Conservation (phyloP, 257 asterid species). For the Solanum neorickii region DNA sequence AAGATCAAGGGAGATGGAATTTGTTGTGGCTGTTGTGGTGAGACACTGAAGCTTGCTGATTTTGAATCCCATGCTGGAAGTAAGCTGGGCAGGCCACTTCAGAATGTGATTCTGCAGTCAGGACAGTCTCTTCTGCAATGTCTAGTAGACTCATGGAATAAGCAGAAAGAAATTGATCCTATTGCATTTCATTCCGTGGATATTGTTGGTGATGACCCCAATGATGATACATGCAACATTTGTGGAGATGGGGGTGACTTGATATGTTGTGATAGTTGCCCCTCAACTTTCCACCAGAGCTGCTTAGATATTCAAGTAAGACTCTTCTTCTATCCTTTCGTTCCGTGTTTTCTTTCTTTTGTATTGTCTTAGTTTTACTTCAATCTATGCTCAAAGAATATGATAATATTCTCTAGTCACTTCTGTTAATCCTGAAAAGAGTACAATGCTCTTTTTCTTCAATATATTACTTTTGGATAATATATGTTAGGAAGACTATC, state of each 20-base stretch:
- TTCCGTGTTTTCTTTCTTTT: background rate
- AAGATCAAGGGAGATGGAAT: conserved; percentile 67
- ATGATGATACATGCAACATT: conserved; percentile 85
- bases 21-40: conserved; percentile 66
- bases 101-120: conserved; percentile 45
- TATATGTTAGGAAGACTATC: background rate
- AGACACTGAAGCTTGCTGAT: conserved; percentile 23
- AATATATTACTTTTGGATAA: background rate
- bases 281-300: conserved; percentile 86
- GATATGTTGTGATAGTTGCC: conserved; percentile 93
- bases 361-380: background rate
- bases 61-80: conserved; percentile 74
- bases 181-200: conserved; percentile 54
- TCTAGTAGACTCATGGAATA: conserved; percentile 68
- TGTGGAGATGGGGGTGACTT: conserved; percentile 97
- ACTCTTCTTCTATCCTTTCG: background rate
- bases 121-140: conserved; percentile 64
- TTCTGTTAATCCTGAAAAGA: background rate
- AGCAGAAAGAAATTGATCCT: conserved; percentile 31
- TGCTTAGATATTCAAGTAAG: conserved; percentile 75
- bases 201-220: conserved; percentile 73
- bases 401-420: background rate
- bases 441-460: background rate
- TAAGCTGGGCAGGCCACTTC: conserved; percentile 34
- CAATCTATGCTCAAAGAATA: background rate